phyloP scores from a whole-genome alignment of 148 eudicot genomes.

The Beta vulgaris region DNA sequence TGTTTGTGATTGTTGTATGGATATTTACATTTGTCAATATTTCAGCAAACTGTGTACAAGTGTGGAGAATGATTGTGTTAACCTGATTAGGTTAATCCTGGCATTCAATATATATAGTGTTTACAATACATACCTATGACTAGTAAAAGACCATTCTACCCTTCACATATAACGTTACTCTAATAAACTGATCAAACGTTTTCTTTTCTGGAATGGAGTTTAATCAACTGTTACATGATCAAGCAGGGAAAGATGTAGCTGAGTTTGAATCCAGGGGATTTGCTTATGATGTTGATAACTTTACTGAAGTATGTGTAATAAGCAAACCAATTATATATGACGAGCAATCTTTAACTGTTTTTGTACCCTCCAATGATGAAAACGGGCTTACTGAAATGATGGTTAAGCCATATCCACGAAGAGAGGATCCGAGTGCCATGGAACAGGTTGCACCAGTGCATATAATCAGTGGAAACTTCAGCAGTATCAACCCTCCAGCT shows the following conservation, averaged over 20 bases:
- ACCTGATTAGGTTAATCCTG: no score
- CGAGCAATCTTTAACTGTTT: constrained; percentile 23
- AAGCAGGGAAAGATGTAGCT: constrained; percentile 31
- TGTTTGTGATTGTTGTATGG: no score
- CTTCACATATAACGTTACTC: no score
- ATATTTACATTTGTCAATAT: background rate
- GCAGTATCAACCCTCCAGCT: constrained; percentile 27
- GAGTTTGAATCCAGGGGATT: constrained; percentile 28
- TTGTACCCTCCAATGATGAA: constrained; percentile 29
- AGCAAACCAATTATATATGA: constrained; percentile 30
- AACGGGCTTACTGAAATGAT: constrained; percentile 3
- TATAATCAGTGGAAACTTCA: constrained; percentile 33
- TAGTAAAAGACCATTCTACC: no score
- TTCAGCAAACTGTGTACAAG: background rate
- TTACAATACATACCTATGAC: no score
- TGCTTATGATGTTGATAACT: constrained; percentile 22
- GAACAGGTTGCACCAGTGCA: constrained; percentile 43
- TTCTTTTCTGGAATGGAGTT: background rate
- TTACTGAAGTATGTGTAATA: constrained; percentile 35
- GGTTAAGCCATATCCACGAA: constrained; percentile 38
- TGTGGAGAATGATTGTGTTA: no score
- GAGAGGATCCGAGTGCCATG: constrained; percentile 41
- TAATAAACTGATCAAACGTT: background rate
- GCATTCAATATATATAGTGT: no score
- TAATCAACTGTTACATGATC: background rate